Evolutionary conservation across 2,329 filamentous ascomycete species (phyloP).

Genomic region (Paraphaeosphaeria sporulosa): DNA sequence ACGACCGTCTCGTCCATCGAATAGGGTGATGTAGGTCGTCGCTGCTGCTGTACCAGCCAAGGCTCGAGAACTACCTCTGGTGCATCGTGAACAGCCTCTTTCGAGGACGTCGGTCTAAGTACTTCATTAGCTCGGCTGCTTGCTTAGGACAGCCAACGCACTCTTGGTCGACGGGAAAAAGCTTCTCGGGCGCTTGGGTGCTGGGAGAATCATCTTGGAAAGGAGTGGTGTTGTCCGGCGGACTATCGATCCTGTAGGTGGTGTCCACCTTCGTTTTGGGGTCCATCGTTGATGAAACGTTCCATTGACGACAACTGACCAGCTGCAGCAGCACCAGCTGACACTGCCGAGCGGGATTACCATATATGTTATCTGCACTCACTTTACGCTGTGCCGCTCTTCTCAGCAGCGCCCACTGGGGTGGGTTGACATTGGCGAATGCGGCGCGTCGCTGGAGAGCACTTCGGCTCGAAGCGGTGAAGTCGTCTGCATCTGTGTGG

Average conservation of each 20-base stretch:
- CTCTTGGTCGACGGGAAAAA: conserved; percentile 21
- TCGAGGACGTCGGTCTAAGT: conserved; percentile 24
- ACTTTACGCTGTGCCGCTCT: conserved; percentile 10
- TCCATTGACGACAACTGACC: conserved; percentile 16
- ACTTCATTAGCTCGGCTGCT: background rate
- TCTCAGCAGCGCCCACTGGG: conserved; percentile 4
- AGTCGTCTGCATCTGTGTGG: conserved; percentile 1
- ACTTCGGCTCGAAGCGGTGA: conserved; percentile 10
- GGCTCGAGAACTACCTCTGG: conserved; percentile 24
- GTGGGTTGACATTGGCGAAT: conserved; percentile 13
- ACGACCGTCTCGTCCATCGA: conserved; percentile 24
- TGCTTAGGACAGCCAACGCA: background rate
- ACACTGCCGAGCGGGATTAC: conserved; percentile 6
- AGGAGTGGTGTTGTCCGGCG: conserved; percentile 5
- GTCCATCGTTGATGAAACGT: conserved; percentile 16
- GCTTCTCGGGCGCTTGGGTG: conserved; percentile 23
- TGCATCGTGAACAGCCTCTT: conserved; percentile 26
- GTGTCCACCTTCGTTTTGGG: conserved; percentile 18
- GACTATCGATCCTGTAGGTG: conserved; percentile 20
- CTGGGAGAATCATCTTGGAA: conserved; percentile 18
- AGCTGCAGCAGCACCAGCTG: conserved; percentile 12
- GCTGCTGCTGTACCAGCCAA: conserved; percentile 13
- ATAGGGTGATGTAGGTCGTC: conserved; percentile 18
- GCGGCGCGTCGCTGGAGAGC: conserved; percentile 1
- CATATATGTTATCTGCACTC: conserved; percentile 17